Percentiles rank a stretch among this genome's conserved stretches.
These are phyloP conservation scores for Solanum virginianum DNA, from an alignment of 257 asterid species.

Conservation along the genomic window DNA sequence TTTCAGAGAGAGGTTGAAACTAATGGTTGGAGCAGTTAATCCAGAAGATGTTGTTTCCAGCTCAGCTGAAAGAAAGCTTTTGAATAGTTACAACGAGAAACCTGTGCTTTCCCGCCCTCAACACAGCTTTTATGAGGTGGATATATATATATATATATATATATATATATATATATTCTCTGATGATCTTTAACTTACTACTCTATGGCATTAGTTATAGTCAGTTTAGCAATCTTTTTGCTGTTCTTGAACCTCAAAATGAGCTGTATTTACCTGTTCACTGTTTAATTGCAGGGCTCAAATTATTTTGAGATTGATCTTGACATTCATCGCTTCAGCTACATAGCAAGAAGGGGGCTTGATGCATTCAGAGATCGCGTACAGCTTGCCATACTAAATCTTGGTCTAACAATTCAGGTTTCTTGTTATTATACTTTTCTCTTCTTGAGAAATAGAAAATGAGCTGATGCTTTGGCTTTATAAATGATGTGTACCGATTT, in stretches of 20 bases:
- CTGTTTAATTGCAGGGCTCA: slow-evolving; percentile 35
- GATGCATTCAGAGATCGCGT: slow-evolving; percentile 75
- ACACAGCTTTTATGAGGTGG: slow-evolving; percentile 63
- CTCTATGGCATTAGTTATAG: neutral
- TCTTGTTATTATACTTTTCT: neutral
- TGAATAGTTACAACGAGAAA: slow-evolving; percentile 70
- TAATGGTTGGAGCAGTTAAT: slow-evolving; percentile 75
- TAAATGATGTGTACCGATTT: neutral
- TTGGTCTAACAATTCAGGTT: slow-evolving; percentile 88
- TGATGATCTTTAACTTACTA: neutral
- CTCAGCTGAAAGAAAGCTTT: slow-evolving; percentile 65
- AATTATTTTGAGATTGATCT: slow-evolving; percentile 87
- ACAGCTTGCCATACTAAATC: slow-evolving; percentile 51
- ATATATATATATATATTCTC: neutral
- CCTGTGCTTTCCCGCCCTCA: slow-evolving; percentile 95
- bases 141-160: too few species aligned
- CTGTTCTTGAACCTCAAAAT: neutral
- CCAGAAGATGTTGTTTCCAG: slow-evolving; percentile 67
- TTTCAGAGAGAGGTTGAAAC: slow-evolving; percentile 71
- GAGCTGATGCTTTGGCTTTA: neutral
- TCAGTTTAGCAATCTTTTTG: neutral
- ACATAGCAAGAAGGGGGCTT: slow-evolving; percentile 79
- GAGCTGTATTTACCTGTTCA: neutral
- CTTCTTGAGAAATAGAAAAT: neutral
- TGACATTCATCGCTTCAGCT: slow-evolving; percentile 88